Base-by-base conservation (phyloP, 1,139 yeast species). In the Pneumocystis carinii region DNA sequence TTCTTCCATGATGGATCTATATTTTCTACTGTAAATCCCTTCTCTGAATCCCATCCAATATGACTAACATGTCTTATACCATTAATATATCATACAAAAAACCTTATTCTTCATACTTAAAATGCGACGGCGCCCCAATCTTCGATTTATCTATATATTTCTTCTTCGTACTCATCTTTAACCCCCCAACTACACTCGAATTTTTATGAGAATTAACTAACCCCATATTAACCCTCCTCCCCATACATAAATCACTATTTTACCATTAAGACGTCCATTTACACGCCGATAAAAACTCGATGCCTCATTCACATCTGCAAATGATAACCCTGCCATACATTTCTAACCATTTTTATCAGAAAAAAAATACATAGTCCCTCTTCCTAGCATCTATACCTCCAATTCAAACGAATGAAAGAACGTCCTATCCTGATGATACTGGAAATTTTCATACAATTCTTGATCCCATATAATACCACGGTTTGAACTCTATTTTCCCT, bases 391-490 rank as follows among this genome's bases (percentile, higher is more conserved):
- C 15, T 5, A 29, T 19, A 57, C 95, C 70, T 92, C 97, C 65
- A 89, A 78, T 75, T 92, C 98, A 75, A 92, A 92, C 10, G 95
- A 81, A 72, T 92, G 98, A 79, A 92, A 92, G 75, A 88, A 92
- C 62, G 95, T 85, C 35, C 98, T 81, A 73, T 92, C 98, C 74
- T 92, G 97, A 72, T 87, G 82, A 74, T 92, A 92, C 68, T 85
- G 86, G 72, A 92, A 90, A 70, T 87, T 86, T 10, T 89, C 85
- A 72, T 88, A 92, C 61, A 92, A 75, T 73, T 92, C 98, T 73
- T 92, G 98, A 73, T 92, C 98, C 98, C 98, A 92, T 0, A 92
- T 68, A 0, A 92, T 95, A 24, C 97, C 97, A 57, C 87, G 78
- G 67, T 83, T 82, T 12, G 95, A 95, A 66, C 39, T 37, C 89